Evolutionary conservation across 2,329 filamentous ascomycete species (phyloP).

Genomic region (Colletotrichum magnum): DNA sequence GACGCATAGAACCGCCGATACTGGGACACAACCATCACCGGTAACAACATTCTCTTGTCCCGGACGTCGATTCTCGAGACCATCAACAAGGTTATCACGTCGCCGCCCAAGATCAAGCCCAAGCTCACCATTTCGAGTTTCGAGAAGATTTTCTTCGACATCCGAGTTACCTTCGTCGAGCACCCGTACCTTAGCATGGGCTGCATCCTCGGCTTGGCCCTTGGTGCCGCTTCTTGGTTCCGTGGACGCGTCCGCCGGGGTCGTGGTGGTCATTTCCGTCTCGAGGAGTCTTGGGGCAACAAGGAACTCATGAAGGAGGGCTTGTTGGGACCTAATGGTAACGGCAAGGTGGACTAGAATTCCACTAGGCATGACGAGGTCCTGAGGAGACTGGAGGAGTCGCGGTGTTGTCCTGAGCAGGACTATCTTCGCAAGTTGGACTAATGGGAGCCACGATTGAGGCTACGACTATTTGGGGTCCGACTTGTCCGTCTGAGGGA

Average conservation of each 20-base stretch:
- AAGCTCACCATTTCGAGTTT: constrained; percentile 84
- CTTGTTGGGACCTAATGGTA: constrained; percentile 63
- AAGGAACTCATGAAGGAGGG: constrained; percentile 76
- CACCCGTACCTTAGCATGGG: constrained; percentile 72
- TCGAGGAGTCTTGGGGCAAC: constrained; percentile 69
- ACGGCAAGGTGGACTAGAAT: constrained; percentile 66
- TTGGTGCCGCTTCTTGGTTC: constrained; percentile 68
- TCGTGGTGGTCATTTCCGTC: constrained; percentile 71
- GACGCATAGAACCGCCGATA: constrained; percentile 83
- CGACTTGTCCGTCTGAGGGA: constrained; percentile 22
- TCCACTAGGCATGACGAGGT: constrained; percentile 13
- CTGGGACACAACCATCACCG: constrained; percentile 93
- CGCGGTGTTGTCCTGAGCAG: constrained; percentile 1
- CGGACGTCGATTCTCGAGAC: constrained; percentile 94
- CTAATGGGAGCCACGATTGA: constrained; percentile 40
- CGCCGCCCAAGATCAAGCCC: constrained; percentile 78
- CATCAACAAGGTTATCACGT: constrained; percentile 77
- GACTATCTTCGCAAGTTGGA: constrained; percentile 37
- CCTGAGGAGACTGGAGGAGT: constrained; percentile 29
- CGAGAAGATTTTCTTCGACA: constrained; percentile 79
- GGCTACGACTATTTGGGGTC: constrained; percentile 35
- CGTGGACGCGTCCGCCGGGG: constrained; percentile 68
- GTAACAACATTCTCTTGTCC: constrained; percentile 89
- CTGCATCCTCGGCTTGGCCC: constrained; percentile 69
- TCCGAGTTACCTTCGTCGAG: constrained; percentile 70